A percentile compares a stretch with the other conserved stretches of the same genome.
Evolutionary conservation across 768 basidiomycete species (phyloP).

Genomic region (Aureoboletus auriporus): DNA sequence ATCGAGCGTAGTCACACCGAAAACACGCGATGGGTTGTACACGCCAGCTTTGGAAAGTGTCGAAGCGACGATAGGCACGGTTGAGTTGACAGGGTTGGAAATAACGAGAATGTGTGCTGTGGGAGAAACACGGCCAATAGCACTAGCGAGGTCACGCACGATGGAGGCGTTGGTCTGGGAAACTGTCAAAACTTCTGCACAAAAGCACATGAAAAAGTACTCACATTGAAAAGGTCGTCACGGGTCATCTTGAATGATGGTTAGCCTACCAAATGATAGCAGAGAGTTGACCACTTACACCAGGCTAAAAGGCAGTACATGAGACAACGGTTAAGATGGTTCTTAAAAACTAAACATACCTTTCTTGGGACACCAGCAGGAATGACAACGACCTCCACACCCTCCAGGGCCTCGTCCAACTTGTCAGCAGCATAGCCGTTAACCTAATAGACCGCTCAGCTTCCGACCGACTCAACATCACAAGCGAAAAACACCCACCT

Average conservation of each 20-base stretch:
- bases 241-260: conserved; percentile 76
- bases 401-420: conserved; percentile 86
- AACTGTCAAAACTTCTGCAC: not conserved
- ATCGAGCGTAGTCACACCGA: conserved; percentile 98
- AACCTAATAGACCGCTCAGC: conserved; percentile 47
- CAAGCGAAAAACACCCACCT: conserved; percentile 45
- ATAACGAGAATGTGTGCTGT: conserved; percentile 94
- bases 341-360: conserved; percentile 41
- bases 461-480: not conserved
- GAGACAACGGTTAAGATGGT: conserved; percentile 14
- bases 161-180: conserved; percentile 92
- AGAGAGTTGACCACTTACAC: conserved; percentile 51
- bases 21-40: conserved; percentile 84
- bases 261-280: conserved; percentile 21
- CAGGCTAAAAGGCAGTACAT: conserved; percentile 52
- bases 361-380: conserved; percentile 99
- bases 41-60: conserved; percentile 90
- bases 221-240: conserved; percentile 92
- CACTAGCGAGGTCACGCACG: conserved; percentile 90
- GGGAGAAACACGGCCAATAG: conserved; percentile 81
- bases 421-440: conserved; percentile 79
- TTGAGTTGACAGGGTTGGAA: conserved; percentile 98
- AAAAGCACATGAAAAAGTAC: conserved; percentile 24
- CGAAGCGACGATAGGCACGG: conserved; percentile 94
- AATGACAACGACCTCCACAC: conserved; percentile 90